These are phyloP conservation scores for Diospyros lotus DNA, from an alignment of 148 eudicot genomes.

Conservation along the genomic window DNA sequence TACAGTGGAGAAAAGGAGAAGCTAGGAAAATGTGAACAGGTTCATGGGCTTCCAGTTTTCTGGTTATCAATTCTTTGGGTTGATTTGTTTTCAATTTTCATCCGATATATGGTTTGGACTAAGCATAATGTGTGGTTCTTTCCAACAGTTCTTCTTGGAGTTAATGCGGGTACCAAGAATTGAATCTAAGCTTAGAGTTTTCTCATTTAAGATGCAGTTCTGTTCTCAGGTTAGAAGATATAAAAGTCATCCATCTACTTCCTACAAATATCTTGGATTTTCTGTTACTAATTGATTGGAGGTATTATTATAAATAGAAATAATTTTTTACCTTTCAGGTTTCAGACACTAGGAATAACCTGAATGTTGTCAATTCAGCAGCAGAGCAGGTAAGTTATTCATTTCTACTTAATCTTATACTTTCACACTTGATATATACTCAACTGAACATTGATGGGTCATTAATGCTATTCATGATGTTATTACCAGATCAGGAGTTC, in stretches of 20 bases:
- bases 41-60: conserved; percentile 15
- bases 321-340: conserved; percentile 35
- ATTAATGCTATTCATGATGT: conserved; percentile 12
- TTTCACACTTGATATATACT: background rate
- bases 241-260: conserved; percentile 11
- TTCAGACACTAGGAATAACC: conserved; percentile 67
- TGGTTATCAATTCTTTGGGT: background rate
- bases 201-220: conserved; percentile 89
- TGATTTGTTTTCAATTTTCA: conserved; percentile 1
- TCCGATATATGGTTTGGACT: background rate
- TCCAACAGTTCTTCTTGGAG: conserved; percentile 74
- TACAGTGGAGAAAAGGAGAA: conserved; percentile 79
- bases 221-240: conserved; percentile 54
- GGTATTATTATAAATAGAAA: background rate
- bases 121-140: conserved; percentile 4
- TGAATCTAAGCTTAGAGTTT: conserved; percentile 83
- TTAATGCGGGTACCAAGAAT: conserved; percentile 84
- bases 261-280: background rate
- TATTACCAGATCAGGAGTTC: conserved; percentile 74
- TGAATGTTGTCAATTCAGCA: conserved; percentile 56
- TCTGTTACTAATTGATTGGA: background rate
- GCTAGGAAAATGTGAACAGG: conserved; percentile 95
- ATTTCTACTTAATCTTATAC: background rate
- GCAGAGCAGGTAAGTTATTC: conserved; percentile 68
- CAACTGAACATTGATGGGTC: background rate